Conservation (phyloP, 2,329 filamentous ascomycete genomes). For the Ascochyta fabae region DNA sequence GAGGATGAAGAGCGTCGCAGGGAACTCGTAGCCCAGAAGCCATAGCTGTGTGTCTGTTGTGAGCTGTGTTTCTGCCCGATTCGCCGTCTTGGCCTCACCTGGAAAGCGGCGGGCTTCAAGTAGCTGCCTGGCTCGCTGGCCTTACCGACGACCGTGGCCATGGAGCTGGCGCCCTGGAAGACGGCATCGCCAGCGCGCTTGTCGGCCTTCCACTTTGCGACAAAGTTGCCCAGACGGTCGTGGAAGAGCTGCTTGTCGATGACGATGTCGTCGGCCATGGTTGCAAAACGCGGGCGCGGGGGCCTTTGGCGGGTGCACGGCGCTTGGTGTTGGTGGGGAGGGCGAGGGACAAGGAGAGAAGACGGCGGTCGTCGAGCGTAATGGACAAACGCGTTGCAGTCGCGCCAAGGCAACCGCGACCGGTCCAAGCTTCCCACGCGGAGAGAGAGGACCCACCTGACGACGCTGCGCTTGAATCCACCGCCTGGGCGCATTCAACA, state of each 20-base stretch:
- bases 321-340: conserved; percentile 18
- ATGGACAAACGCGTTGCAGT: conserved; percentile 18
- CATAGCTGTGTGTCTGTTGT: conserved; percentile 73
- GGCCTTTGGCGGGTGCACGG: conserved; percentile 31
- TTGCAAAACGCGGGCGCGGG: conserved; percentile 34
- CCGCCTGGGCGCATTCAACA: background rate
- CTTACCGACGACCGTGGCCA: conserved; percentile 93
- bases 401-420: conserved; percentile 6
- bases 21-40: conserved; percentile 98
- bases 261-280: conserved; percentile 76
- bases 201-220: conserved; percentile 94
- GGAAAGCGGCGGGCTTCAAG: conserved; percentile 95
- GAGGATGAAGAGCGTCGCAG: conserved; percentile 91
- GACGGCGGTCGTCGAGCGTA: conserved; percentile 1
- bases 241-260: conserved; percentile 95
- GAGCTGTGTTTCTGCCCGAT: conserved; percentile 29
- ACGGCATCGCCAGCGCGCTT: conserved; percentile 84
- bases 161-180: conserved; percentile 85
- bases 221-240: conserved; percentile 85
- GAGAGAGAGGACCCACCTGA: conserved; percentile 3
- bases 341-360: conserved; percentile 25
- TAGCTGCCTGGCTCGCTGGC: conserved; percentile 80
- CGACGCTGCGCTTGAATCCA: background rate
- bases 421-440: conserved; percentile 12
- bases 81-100: conserved; percentile 64